Conservation (phyloP, 768 basidiomycete species). For the Pleurotus ostreatus region DNA sequence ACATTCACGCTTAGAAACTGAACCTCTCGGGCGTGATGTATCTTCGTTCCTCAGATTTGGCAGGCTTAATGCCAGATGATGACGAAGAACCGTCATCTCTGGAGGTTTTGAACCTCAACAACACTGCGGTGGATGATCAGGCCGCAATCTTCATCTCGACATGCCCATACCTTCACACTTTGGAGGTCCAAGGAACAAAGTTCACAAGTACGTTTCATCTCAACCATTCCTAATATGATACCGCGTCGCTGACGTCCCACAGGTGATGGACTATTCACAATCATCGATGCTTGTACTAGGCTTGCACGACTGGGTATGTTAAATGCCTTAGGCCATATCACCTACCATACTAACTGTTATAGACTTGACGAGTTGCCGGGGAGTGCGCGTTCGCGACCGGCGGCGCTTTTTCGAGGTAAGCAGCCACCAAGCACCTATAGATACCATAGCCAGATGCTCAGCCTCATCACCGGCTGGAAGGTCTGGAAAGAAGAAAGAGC, state of each 20-base stretch:
- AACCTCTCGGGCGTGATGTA: constrained; percentile 53
- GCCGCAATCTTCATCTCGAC: constrained; percentile 47
- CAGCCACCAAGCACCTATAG: not conserved
- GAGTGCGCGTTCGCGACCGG: constrained; percentile 54
- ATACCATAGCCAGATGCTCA: not conserved
- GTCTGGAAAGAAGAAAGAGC: constrained; percentile 24
- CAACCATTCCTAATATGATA: not conserved
- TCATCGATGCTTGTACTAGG: constrained; percentile 53
- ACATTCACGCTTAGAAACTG: constrained; percentile 35
- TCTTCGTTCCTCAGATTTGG: constrained; percentile 48
- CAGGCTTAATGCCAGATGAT: constrained; percentile 38
- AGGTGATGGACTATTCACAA: constrained; percentile 52
- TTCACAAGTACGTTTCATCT: constrained; percentile 45
- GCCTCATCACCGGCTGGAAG: constrained; percentile 13
- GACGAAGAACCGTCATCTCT: constrained; percentile 33
- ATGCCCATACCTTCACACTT: constrained; percentile 41
- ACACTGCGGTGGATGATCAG: constrained; percentile 58
- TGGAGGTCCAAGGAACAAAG: constrained; percentile 56
- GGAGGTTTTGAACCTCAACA: constrained; percentile 49
- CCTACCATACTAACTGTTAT: constrained; percentile 17
- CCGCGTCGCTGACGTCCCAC: not conserved
- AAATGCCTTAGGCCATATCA: not conserved
- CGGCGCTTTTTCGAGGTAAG: constrained; percentile 64
- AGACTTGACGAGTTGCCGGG: constrained; percentile 65
- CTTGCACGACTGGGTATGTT: constrained; percentile 29